A percentile compares a stretch with the other conserved stretches of the same genome.
phyloP scores from a whole-genome alignment of 2,329 filamentous ascomycete species.

The Colletotrichum australisinense region DNA sequence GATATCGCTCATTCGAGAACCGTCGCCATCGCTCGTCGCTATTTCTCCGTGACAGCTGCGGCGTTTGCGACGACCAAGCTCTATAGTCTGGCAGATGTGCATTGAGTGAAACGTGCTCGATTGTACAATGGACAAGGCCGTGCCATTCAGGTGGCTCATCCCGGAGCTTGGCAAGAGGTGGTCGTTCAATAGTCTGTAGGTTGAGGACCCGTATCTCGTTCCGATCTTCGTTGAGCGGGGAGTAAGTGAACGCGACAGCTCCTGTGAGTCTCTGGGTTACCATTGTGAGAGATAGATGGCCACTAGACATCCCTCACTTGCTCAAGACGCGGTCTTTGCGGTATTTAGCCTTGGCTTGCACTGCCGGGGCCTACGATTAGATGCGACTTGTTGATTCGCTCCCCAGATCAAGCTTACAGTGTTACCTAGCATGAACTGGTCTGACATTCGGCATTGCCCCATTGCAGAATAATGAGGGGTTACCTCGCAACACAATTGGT shows the following conservation, averaged over 20 bases:
- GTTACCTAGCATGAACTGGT: not conserved
- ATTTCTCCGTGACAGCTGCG: slow-evolving; percentile 5
- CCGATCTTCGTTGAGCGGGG: slow-evolving; percentile 1
- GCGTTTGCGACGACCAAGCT: slow-evolving; percentile 1
- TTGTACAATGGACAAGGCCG: slow-evolving; percentile 20
- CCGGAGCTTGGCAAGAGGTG: slow-evolving; percentile 15
- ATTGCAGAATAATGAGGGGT: slow-evolving; percentile 2
- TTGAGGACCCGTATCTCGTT: slow-evolving; percentile 27
- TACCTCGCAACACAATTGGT: not conserved
- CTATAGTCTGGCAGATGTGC: slow-evolving; percentile 18
- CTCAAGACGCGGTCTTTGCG: not conserved
- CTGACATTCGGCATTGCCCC: not conserved
- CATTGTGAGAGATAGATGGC: not conserved
- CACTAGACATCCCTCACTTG: not conserved
- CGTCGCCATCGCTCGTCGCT: slow-evolving; percentile 22
- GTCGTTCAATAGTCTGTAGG: slow-evolving; percentile 16
- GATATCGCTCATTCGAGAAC: slow-evolving; percentile 23
- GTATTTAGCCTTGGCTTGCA: slow-evolving; percentile 6
- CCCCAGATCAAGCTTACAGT: not conserved
- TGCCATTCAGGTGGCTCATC: slow-evolving; percentile 26
- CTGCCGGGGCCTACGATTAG: not conserved
- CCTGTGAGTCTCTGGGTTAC: not conserved
- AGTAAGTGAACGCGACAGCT: not conserved
- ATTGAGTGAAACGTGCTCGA: slow-evolving; percentile 21
- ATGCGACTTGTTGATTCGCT: not conserved